These are phyloP conservation scores for Syzygium jambos DNA, from an alignment of 345 rosid genomes.

Conservation along the genomic window DNA sequence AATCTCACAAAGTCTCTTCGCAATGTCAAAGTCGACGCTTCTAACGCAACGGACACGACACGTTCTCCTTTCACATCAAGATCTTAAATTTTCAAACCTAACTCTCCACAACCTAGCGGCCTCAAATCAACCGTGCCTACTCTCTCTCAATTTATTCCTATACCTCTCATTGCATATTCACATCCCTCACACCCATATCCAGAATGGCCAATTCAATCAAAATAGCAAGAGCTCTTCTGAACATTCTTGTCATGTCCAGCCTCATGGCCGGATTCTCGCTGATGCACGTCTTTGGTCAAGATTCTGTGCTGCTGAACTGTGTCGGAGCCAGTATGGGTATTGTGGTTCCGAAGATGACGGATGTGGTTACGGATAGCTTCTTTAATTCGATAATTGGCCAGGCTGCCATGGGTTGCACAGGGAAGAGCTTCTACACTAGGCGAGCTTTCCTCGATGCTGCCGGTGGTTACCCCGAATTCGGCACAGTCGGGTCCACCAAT, in stretches of 20 bases:
- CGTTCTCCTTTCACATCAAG: not conserved
- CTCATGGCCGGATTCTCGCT: not conserved
- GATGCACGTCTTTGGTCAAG: slow-evolving; percentile 6
- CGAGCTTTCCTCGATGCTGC: slow-evolving; percentile 48
- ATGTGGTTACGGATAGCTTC: slow-evolving; percentile 41
- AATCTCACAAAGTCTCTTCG: not conserved
- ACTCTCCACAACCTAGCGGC: not conserved
- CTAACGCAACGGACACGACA: not conserved
- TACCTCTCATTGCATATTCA: not conserved
- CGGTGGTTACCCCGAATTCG: slow-evolving; percentile 37
- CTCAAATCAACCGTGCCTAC: not conserved
- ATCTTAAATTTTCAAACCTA: not conserved
- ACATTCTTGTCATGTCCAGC: not conserved
- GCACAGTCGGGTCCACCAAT: slow-evolving; percentile 34
- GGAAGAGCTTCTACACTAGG: slow-evolving; percentile 53
- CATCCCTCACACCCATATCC: not conserved
- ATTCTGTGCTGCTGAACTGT: slow-evolving; percentile 22
- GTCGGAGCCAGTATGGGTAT: slow-evolving; percentile 33
- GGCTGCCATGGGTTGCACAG: slow-evolving; percentile 38
- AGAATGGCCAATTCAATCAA: not conserved
- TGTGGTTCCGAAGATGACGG: slow-evolving; percentile 23
- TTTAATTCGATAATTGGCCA: slow-evolving; percentile 44
- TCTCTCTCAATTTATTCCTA: not conserved
- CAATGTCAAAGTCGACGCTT: not conserved
- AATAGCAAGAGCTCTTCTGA: not conserved